phyloP scores from a whole-genome alignment of 2,329 filamentous ascomycete species.

The Seiridium unicorne region DNA sequence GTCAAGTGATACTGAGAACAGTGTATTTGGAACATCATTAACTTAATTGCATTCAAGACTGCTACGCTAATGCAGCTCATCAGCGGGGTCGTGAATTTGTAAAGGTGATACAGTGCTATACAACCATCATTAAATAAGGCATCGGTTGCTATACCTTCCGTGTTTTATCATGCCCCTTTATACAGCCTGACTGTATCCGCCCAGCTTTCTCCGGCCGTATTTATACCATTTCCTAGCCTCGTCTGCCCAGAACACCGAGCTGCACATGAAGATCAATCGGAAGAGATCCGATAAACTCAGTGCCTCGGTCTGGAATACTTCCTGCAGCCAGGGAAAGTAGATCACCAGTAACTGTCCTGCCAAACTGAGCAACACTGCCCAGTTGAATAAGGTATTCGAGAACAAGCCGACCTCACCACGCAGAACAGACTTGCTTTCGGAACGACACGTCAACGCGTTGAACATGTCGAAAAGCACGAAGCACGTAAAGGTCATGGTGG shows the following conservation, averaged over 20 bases:
- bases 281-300: constrained; percentile 72
- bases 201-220: constrained; percentile 55
- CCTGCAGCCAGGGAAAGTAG: constrained; percentile 90
- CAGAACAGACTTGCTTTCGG: constrained; percentile 84
- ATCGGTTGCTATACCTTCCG: background rate
- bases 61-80: background rate
- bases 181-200: constrained; percentile 65
- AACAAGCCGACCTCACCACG: constrained; percentile 81
- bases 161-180: constrained; percentile 28
- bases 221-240: constrained; percentile 81
- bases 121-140: background rate
- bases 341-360: constrained; percentile 87
- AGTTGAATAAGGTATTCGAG: constrained; percentile 93
- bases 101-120: constrained; percentile 3
- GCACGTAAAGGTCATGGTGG: constrained; percentile 98
- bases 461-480: constrained; percentile 99
- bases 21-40: background rate
- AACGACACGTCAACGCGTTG: constrained; percentile 91
- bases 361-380: constrained; percentile 83
- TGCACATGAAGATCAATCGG: constrained; percentile 72
- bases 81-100: background rate
- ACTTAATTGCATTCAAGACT: background rate
- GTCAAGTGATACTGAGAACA: background rate
- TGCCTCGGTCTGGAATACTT: constrained; percentile 93
- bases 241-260: constrained; percentile 92